Conservation (phyloP, 2,329 filamentous ascomycete genomes). For the Periglandula ipomoeae region DNA sequence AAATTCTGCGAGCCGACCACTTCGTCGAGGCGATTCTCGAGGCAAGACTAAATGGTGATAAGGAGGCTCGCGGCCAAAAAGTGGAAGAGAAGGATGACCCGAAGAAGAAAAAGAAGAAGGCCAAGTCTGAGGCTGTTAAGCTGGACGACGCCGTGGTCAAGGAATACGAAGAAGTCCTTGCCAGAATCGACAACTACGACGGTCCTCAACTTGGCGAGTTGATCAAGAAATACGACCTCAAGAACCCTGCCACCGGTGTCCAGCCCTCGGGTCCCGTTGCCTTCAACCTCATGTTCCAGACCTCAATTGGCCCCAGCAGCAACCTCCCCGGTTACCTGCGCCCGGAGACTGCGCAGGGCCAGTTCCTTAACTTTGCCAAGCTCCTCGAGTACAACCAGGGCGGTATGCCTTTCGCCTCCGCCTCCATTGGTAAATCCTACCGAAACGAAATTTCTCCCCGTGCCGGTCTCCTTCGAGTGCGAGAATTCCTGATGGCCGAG, state of each 20-base stretch:
- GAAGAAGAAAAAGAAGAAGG: conserved; percentile 85
- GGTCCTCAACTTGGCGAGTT: conserved; percentile 78
- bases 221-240: conserved; percentile 86
- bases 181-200: conserved; percentile 91
- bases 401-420: conserved; percentile 93
- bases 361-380: conserved; percentile 96
- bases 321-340: conserved; percentile 78
- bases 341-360: conserved; percentile 94
- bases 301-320: conserved; percentile 84
- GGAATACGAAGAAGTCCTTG: conserved; percentile 87
- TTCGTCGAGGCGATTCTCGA: conserved; percentile 93
- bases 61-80: conserved; percentile 80
- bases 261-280: conserved; percentile 72
- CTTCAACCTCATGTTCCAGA: conserved; percentile 99
- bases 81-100: conserved; percentile 64
- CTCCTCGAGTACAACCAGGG: conserved; percentile 94
- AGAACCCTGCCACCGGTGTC: conserved; percentile 72
- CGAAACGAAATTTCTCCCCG: conserved; percentile 96
- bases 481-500: conserved; percentile 97
- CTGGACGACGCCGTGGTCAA: conserved; percentile 77
- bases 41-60: conserved; percentile 77
- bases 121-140: conserved; percentile 69
- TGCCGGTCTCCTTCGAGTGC: conserved; percentile 81
- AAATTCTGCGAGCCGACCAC: conserved; percentile 93
- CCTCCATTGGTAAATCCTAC: conserved; percentile 96